Percentiles rank a stretch among this genome's conserved stretches.
These are phyloP conservation scores for Amaranthus palmeri DNA, from an alignment of 148 eudicot species.

Conservation along the genomic window DNA sequence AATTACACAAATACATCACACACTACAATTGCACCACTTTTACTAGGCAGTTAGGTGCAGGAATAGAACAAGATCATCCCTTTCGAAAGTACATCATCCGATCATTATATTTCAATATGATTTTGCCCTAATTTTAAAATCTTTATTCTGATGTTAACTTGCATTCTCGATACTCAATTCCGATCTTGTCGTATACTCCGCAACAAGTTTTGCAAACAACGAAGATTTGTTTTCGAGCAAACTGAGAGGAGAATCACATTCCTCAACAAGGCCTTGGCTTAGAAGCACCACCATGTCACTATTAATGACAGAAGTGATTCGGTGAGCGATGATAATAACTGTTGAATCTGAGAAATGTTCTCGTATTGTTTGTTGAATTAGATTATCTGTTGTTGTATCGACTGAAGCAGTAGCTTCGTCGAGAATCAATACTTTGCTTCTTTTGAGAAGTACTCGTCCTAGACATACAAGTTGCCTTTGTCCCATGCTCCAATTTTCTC, in stretches of 20 bases:
- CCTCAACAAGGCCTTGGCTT: constrained; percentile 38
- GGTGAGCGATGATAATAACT: constrained; percentile 37
- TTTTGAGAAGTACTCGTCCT: constrained; percentile 45
- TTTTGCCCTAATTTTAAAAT: too few species aligned
- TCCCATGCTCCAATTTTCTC: constrained; percentile 58
- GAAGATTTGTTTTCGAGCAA: constrained; percentile 67
- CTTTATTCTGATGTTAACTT: neutral
- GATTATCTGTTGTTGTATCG: constrained; percentile 42
- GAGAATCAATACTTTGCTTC: constrained; percentile 37
- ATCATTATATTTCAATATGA: too few species aligned
- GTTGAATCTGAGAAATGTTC: constrained; percentile 42
- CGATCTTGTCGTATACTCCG: constrained; percentile 43
- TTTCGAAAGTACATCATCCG: too few species aligned
- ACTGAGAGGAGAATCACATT: constrained; percentile 60
- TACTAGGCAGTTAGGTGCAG: too few species aligned
- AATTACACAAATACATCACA: too few species aligned
- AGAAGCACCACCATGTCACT: constrained; percentile 74
- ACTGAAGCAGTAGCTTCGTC: constrained; percentile 49
- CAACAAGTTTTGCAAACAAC: constrained; percentile 69
- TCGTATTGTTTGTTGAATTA: constrained; percentile 30
- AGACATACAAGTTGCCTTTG: constrained; percentile 50
- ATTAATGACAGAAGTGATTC: constrained; percentile 56
- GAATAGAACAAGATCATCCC: too few species aligned
- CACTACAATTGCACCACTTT: too few species aligned
- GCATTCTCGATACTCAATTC: constrained; percentile 11